phyloP scores from a whole-genome alignment of 2,329 filamentous ascomycete genomes.

The Alternaria panax region DNA sequence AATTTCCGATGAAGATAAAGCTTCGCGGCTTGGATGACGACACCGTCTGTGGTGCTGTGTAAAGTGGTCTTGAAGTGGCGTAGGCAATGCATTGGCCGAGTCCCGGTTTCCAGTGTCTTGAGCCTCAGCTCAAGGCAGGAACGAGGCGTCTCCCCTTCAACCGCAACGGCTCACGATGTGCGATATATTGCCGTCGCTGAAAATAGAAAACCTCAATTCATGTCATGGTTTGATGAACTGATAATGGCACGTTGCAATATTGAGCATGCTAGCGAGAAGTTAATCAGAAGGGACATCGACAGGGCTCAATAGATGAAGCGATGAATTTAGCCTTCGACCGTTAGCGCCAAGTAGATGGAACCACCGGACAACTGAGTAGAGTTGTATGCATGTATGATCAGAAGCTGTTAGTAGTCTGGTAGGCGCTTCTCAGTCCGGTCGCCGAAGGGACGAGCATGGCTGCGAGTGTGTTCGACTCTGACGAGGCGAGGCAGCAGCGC shows the following conservation, averaged over 20 bases:
- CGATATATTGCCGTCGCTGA: not conserved
- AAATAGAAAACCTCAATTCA: not conserved
- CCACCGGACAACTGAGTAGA: constrained; percentile 16
- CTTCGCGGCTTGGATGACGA: no score
- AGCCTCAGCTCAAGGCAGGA: not conserved
- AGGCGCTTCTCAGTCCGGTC: not conserved
- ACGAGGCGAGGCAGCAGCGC: no score
- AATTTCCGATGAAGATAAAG: not conserved
- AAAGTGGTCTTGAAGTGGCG: not conserved
- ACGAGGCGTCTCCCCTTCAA: not conserved
- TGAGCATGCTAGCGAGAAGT: not conserved
- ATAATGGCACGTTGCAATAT: not conserved
- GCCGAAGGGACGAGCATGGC: not conserved
- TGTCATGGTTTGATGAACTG: not conserved
- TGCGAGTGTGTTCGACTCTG: no score
- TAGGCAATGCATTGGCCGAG: not conserved
- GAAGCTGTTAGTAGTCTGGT: not conserved
- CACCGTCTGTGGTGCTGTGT: not conserved
- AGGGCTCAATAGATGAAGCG: constrained; percentile 25
- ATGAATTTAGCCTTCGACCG: constrained; percentile 31
- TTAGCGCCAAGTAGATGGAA: constrained; percentile 19
- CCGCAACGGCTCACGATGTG: not conserved
- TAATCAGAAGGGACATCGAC: constrained; percentile 20
- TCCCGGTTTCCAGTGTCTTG: not conserved
- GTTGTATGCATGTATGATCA: not conserved